Evolutionary conservation across 495 filamentous ascomycete genomes (phyloP), one percentile per base, ranked within the genome.

Genomic region (Talaromyces liani): DNA sequence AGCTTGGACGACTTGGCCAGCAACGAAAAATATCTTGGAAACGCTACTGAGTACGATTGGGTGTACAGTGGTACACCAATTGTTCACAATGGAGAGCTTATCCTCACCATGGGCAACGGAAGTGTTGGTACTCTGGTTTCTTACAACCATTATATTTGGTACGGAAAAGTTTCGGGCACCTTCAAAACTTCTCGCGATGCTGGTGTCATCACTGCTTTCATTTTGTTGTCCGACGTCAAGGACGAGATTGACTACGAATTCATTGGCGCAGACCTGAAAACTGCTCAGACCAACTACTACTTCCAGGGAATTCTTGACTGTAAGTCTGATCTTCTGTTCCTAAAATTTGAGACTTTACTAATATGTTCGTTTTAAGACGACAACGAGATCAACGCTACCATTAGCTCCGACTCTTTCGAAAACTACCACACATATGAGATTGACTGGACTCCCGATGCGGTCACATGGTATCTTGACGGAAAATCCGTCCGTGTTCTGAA

Each of bases 171-270:
- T 66, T 89, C 87, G 69, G 92, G 90, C 18, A 88, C 79, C 27
- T 79, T 98, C 74, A 96, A 92, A 84, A 93, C 91, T 6, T 89
- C 88, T 63, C 85, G 89, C 68, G 93, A 91, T 51, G 72, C 77
- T 31, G 94, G 94, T 79, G 94, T 98, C 34, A 91, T 98, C 5
- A 92, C 92, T 22, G 94, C 93, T 14, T 98, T 98, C 73, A 98
- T 98, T 72, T 79, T 98, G 66, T 83, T 97, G 68, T 89, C 87
- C 34, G 94, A 98, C 72, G 89, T 94, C 69, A 96, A 97, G 79
- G 94, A 98, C 70, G 94, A 98, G 74, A 96, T 98, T 70, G 94
- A 98, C 74, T 97, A 90, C 71, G 94, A 98, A 77, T 98, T 86
- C 71, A 85, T 98, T 61, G 94, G 94, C 62, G 82, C 83, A 55